phyloP scores from a whole-genome alignment of 164 flowering plant genomes.

The Magnolia changhungtana region DNA sequence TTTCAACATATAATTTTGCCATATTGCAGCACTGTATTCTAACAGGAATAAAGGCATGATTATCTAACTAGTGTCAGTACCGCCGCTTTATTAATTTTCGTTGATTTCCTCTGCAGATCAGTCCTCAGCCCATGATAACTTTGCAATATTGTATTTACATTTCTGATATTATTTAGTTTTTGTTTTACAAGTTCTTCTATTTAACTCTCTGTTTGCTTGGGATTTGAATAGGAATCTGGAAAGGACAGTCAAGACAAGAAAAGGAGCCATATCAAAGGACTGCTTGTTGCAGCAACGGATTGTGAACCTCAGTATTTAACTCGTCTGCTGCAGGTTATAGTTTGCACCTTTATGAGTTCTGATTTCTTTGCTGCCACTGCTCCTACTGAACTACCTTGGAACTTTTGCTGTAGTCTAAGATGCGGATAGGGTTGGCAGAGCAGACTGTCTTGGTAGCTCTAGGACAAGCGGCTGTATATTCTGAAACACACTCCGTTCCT shows the following conservation, averaged over 20 bases:
- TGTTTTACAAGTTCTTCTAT: background rate
- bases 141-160: background rate
- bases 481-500: conserved; percentile 54
- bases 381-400: conserved; percentile 12
- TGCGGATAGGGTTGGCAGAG: conserved; percentile 90
- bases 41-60: too few species aligned
- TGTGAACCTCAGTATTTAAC: conserved; percentile 91
- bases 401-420: conserved; percentile 57
- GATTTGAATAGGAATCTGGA: conserved; percentile 66
- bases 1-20: too few species aligned
- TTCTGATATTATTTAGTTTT: background rate
- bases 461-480: conserved; percentile 85
- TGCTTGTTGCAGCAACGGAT: conserved; percentile 92
- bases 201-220: conserved; percentile 6
- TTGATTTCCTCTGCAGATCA: background rate
- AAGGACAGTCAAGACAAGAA: conserved; percentile 93
- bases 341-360: conserved; percentile 1
- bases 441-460: conserved; percentile 86
- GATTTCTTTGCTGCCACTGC: background rate
- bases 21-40: too few species aligned
- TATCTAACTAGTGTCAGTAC: too few species aligned
- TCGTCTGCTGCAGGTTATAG: conserved; percentile 86
- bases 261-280: conserved; percentile 76
- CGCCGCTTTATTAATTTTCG: too few species aligned
- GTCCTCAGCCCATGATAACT: background rate